These are phyloP conservation scores for Berberis vulgaris DNA, from an alignment of 164 flowering plant species.

Conservation along the genomic window DNA sequence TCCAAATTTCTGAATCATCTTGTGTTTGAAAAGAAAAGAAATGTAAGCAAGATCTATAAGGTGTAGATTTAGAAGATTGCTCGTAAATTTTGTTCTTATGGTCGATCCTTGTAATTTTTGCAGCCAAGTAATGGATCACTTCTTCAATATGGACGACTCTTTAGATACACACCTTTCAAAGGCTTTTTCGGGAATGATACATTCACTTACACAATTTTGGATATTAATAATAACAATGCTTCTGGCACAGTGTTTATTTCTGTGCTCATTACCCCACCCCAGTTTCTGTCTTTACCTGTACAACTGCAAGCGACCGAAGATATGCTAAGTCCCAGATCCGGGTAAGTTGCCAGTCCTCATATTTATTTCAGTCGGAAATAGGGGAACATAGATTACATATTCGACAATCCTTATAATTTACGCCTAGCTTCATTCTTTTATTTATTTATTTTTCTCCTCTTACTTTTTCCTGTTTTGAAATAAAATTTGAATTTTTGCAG, in stretches of 20 bases:
- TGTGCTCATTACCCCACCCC: slow-evolving; percentile 69
- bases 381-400: neutral
- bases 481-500: slow-evolving; percentile 31
- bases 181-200: slow-evolving; percentile 73
- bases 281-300: slow-evolving; percentile 57
- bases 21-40: no score
- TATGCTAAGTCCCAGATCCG: slow-evolving; percentile 53
- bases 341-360: slow-evolving; percentile 31
- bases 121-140: slow-evolving; percentile 88
- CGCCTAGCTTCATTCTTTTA: neutral
- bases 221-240: slow-evolving; percentile 55
- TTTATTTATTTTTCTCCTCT: neutral
- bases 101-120: slow-evolving; percentile 6
- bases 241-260: slow-evolving; percentile 45
- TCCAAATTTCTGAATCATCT: no score
- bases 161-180: slow-evolving; percentile 76
- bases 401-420: no score
- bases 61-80: neutral
- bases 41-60: no score
- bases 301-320: slow-evolving; percentile 75
- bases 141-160: slow-evolving; percentile 43
- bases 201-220: slow-evolving; percentile 56
- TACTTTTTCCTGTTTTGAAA: neutral
- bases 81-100: neutral
- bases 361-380: neutral